phyloP scores from a whole-genome alignment of 768 basidiomycete genomes.

The Hypholoma fasciculare region DNA sequence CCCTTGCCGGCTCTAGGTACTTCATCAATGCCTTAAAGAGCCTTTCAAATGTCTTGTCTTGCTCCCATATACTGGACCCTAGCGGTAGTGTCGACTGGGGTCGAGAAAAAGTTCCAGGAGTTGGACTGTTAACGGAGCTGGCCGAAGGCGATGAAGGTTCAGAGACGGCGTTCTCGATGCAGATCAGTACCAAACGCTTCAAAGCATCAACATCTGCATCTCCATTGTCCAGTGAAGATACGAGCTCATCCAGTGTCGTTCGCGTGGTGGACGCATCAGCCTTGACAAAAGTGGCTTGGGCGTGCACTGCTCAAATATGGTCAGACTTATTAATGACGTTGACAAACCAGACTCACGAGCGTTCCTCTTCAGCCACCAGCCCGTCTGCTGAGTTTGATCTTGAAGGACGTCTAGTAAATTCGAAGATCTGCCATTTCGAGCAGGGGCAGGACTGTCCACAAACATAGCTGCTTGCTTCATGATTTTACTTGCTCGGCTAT shows the following conservation, averaged over 20 bases:
- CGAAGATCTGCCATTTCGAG: slow-evolving; percentile 48
- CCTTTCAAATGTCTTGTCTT: slow-evolving; percentile 67
- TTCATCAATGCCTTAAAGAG: slow-evolving; percentile 66
- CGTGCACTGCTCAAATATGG: slow-evolving; percentile 37
- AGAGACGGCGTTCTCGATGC: slow-evolving; percentile 55
- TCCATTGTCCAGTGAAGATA: slow-evolving; percentile 53
- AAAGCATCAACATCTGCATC: slow-evolving; percentile 53
- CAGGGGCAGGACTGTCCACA: slow-evolving; percentile 80
- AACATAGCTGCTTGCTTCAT: slow-evolving; percentile 79
- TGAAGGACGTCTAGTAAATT: slow-evolving; percentile 70
- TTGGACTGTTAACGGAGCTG: slow-evolving; percentile 54
- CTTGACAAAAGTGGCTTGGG: slow-evolving; percentile 46
- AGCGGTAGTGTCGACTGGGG: slow-evolving; percentile 39
- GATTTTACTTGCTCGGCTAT: slow-evolving; percentile 54
- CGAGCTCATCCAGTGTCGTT: slow-evolving; percentile 50
- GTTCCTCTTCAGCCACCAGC: slow-evolving; percentile 85
- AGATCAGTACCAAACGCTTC: slow-evolving; percentile 66
- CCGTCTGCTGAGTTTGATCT: slow-evolving; percentile 65
- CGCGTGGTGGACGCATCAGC: slow-evolving; percentile 37
- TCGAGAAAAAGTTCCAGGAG: slow-evolving; percentile 45
- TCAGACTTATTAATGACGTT: slow-evolving; percentile 13
- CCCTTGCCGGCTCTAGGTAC: slow-evolving; percentile 64
- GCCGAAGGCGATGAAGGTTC: slow-evolving; percentile 49
- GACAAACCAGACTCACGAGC: slow-evolving; percentile 48
- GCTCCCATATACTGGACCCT: slow-evolving; percentile 69